Evolutionary conservation across 768 basidiomycete species (phyloP).

Genomic region (Cyclocybe aegerita): DNA sequence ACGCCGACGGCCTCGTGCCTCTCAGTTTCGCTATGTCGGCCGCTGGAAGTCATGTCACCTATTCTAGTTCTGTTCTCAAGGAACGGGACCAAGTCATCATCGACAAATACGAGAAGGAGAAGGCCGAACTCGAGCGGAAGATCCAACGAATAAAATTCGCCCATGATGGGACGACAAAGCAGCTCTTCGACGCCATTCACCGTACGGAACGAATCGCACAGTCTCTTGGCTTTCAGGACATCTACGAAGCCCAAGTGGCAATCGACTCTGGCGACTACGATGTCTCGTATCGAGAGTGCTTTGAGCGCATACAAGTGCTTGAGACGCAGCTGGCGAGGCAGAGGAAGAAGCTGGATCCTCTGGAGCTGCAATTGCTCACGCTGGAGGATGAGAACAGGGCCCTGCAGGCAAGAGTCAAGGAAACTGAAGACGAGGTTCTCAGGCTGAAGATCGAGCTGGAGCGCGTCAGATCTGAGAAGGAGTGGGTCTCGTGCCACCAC

Average conservation of each 20-base stretch:
- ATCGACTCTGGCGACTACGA: conserved; percentile 36
- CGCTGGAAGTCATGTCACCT: conserved; percentile 4
- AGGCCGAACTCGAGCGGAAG: conserved; percentile 27
- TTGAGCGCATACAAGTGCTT: conserved; percentile 31
- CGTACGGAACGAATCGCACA: conserved; percentile 37
- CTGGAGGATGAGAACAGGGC: conserved; percentile 23
- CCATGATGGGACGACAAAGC: conserved; percentile 34
- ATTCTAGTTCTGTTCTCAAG: conserved; percentile 31
- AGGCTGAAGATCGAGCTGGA: conserved; percentile 10
- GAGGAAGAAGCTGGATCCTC: conserved; percentile 20
- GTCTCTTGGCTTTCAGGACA: conserved; percentile 42
- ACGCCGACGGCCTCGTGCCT: no score
- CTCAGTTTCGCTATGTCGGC: no score
- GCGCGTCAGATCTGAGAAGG: conserved; percentile 4
- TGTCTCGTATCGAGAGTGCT: conserved; percentile 32
- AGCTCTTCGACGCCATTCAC: conserved; percentile 36
- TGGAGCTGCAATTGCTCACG: conserved; percentile 19
- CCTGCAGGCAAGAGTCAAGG: conserved; percentile 11
- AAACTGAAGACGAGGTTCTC: conserved; percentile 1
- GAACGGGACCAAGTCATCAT: conserved; percentile 36
- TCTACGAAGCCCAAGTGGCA: conserved; percentile 41
- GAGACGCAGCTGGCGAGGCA: conserved; percentile 26
- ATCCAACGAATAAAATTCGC: conserved; percentile 29
- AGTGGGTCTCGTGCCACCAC: background rate
- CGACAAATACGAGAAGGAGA: conserved; percentile 32